Conservation (phyloP, 768 basidiomycete species). For the Xerocomus brunneocitrinus region DNA sequence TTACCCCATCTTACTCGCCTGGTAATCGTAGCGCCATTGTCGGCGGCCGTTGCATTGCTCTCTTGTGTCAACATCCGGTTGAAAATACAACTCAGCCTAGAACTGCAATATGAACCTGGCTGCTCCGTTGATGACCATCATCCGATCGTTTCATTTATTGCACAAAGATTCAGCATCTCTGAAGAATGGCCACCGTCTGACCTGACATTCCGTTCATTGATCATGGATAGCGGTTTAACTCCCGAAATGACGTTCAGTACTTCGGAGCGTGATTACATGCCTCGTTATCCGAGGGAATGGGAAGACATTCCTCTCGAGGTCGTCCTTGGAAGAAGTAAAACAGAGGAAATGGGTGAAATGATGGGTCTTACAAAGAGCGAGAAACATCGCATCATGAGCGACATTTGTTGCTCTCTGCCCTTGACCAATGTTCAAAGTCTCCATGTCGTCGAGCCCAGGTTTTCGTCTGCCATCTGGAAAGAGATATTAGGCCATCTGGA, state of each 20-base stretch:
- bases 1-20: slow-evolving; percentile 3
- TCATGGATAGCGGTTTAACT: too few species aligned
- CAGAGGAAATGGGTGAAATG: too few species aligned
- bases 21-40: not conserved
- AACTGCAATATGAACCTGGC: too few species aligned
- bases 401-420: slow-evolving; percentile 1
- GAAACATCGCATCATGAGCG: not conserved
- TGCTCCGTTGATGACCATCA: not conserved
- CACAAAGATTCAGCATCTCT: not conserved
- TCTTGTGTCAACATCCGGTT: too few species aligned
- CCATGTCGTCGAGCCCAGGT: not conserved
- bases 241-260: too few species aligned
- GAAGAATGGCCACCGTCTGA: not conserved
- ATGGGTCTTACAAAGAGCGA: too few species aligned
- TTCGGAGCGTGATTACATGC: too few species aligned
- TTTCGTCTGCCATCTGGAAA: slow-evolving; percentile 1
- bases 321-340: too few species aligned
- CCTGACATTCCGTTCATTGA: not conserved
- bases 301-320: too few species aligned
- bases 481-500: not conserved
- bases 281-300: too few species aligned
- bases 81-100: too few species aligned
- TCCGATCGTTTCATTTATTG: not conserved
- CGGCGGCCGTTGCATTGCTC: too few species aligned
- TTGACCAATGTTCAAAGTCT: not conserved